phyloP scores from a whole-genome alignment of 2,329 filamentous ascomycete species.

The Pestalotiopsis sp. region DNA sequence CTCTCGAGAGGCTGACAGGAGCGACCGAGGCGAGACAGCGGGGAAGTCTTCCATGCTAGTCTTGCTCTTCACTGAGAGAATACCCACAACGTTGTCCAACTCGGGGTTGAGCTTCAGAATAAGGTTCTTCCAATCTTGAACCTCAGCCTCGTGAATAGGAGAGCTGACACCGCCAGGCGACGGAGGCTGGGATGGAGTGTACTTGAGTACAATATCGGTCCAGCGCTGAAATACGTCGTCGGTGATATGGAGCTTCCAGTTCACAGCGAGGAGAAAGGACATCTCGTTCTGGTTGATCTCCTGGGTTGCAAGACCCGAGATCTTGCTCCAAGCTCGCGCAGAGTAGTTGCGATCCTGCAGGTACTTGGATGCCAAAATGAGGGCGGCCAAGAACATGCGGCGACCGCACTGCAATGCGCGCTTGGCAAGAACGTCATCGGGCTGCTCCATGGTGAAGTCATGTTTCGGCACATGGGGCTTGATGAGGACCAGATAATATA shows the following conservation, averaged over 20 bases:
- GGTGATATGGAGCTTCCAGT: constrained; percentile 94
- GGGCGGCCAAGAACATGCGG: constrained; percentile 93
- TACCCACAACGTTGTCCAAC: constrained; percentile 59
- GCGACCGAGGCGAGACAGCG: constrained; percentile 44
- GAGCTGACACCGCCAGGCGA: constrained; percentile 52
- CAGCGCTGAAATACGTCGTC: constrained; percentile 88
- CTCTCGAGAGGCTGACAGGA: constrained; percentile 47
- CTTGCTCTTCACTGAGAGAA: constrained; percentile 40
- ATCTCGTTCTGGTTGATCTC: constrained; percentile 99
- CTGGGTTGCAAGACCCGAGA: constrained; percentile 88
- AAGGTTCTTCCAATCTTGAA: constrained; percentile 60
- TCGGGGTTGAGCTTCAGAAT: constrained; percentile 60
- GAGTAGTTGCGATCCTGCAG: constrained; percentile 98
- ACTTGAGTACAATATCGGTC: constrained; percentile 89
- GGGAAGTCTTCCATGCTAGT: constrained; percentile 37
- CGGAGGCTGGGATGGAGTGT: constrained; percentile 69
- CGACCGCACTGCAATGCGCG: constrained; percentile 92
- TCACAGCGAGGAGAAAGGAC: constrained; percentile 84
- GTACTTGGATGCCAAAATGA: constrained; percentile 97
- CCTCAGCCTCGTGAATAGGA: constrained; percentile 46
- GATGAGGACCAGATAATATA: constrained; percentile 95
- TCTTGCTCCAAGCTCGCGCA: constrained; percentile 97
- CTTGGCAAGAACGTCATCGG: constrained; percentile 69
- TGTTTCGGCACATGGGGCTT: constrained; percentile 83
- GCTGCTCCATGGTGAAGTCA: constrained; percentile 87